A percentile compares a stretch with the other conserved stretches of the same genome.
phyloP scores from a whole-genome alignment of 2,329 filamentous ascomycete genomes.

The Colletotrichum sojae region DNA sequence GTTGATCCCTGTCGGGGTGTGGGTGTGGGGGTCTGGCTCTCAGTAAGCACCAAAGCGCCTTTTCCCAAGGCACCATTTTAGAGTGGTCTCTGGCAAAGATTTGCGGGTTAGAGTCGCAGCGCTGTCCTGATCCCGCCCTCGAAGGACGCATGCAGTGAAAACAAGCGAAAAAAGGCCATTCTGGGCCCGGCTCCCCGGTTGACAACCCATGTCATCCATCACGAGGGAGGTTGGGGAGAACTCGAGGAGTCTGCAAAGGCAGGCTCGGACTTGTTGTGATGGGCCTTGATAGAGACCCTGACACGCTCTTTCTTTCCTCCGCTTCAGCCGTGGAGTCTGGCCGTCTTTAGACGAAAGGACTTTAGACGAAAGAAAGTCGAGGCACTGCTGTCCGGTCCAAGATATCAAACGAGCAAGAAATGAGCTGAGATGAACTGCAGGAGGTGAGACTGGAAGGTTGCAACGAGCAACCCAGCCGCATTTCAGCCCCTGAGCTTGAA shows the following conservation, averaged over 20 bases:
- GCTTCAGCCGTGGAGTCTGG: no score
- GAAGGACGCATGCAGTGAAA: constrained; percentile 6
- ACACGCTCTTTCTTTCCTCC: no score
- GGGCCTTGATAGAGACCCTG: no score
- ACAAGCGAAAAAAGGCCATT: constrained; percentile 20
- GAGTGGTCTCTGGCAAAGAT: not conserved
- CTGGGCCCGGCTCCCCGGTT: constrained; percentile 4
- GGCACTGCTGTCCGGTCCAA: no score
- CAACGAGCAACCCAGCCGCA: not conserved
- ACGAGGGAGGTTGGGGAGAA: constrained; percentile 14
- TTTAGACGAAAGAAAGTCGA: no score
- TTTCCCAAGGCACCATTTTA: constrained; percentile 1
- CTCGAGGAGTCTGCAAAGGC: no score
- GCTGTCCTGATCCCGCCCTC: constrained; percentile 1
- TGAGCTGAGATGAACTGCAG: not conserved
- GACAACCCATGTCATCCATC: not conserved
- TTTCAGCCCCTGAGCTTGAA: not conserved
- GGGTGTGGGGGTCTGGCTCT: constrained; percentile 5
- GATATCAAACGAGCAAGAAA: no score
- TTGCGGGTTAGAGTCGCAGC: constrained; percentile 25
- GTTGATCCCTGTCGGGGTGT: not conserved
- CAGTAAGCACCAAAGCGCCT: constrained; percentile 21
- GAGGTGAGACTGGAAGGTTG: not conserved
- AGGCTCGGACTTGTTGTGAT: no score
- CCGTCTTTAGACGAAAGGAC: no score